These are phyloP conservation scores for Xerocomus cyaneibrunnescens DNA, from an alignment of 1,284 basidiomycete genomes.

Conservation along the genomic window DNA sequence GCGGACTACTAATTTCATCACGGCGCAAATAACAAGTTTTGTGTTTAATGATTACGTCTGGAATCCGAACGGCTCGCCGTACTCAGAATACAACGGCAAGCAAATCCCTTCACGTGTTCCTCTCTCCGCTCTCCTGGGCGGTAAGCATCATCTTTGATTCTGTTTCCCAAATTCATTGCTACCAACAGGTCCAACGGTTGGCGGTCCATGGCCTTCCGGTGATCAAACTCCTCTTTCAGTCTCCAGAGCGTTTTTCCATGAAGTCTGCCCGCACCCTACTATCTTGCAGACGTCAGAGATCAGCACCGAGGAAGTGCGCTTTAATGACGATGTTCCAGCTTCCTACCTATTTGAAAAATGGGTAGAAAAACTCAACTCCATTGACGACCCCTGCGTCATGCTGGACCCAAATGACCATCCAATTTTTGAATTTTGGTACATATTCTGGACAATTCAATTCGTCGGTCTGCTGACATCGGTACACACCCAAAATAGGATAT, in stretches of 20 bases:
- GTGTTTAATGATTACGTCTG: constrained; percentile 44
- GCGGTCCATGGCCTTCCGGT: constrained; percentile 35
- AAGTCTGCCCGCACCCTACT: constrained; percentile 39
- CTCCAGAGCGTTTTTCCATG: constrained; percentile 36
- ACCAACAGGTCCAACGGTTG: constrained; percentile 40
- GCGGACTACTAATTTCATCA: constrained; percentile 4
- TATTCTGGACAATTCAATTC: background rate
- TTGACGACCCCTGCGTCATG: constrained; percentile 39
- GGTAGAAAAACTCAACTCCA: constrained; percentile 33
- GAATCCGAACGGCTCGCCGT: constrained; percentile 30
- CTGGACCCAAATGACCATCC: constrained; percentile 23
- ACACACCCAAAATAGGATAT: constrained; percentile 29
- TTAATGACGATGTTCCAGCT: constrained; percentile 22
- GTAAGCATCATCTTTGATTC: constrained; percentile 11
- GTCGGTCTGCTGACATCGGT: constrained; percentile 1
- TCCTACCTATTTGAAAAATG: constrained; percentile 36
- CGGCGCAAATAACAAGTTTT: constrained; percentile 25
- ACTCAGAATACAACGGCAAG: constrained; percentile 35
- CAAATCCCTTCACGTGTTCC: constrained; percentile 39
- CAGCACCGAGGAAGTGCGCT: constrained; percentile 30
- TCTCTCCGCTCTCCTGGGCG: constrained; percentile 34
- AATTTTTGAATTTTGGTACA: constrained; percentile 37
- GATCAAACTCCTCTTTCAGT: constrained; percentile 39
- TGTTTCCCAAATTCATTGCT: background rate
- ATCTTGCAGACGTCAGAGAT: constrained; percentile 30